phyloP scores from a whole-genome alignment of 169 alveolate species.

The Cryptosporidium sp. region DNA sequence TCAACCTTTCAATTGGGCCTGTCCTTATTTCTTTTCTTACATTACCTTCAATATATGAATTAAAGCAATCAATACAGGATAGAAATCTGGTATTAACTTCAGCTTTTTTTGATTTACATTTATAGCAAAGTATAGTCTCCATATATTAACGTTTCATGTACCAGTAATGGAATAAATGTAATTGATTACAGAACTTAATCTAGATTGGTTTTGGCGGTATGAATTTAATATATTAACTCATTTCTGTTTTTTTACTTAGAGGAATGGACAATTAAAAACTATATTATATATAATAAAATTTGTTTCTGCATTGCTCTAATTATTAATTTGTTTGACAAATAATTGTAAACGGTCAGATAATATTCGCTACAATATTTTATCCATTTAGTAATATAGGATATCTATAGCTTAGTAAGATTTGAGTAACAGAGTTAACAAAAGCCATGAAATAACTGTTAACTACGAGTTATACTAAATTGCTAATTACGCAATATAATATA shows the following conservation, averaged over 20 bases:
- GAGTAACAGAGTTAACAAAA: background rate
- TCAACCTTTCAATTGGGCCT: conserved; percentile 48
- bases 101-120: conserved; percentile 38
- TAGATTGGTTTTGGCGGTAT: too few species aligned
- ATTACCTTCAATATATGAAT: conserved; percentile 25
- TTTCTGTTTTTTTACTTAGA: too few species aligned
- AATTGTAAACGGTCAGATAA: background rate
- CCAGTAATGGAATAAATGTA: background rate
- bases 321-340: too few species aligned
- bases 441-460: background rate
- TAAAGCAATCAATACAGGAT: conserved; percentile 35
- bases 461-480: too few species aligned
- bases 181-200: background rate
- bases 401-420: background rate
- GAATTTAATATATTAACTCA: too few species aligned
- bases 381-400: too few species aligned
- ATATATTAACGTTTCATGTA: background rate
- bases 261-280: too few species aligned
- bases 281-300: too few species aligned
- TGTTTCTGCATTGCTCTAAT: too few species aligned
- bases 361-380: too few species aligned
- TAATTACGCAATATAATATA: too few species aligned
- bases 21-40: conserved; percentile 49
- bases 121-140: conserved; percentile 32
- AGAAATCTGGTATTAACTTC: conserved; percentile 17